Evolutionary conservation across 495 filamentous ascomycete species (phyloP).

Genomic region (Penicillium canescens): DNA sequence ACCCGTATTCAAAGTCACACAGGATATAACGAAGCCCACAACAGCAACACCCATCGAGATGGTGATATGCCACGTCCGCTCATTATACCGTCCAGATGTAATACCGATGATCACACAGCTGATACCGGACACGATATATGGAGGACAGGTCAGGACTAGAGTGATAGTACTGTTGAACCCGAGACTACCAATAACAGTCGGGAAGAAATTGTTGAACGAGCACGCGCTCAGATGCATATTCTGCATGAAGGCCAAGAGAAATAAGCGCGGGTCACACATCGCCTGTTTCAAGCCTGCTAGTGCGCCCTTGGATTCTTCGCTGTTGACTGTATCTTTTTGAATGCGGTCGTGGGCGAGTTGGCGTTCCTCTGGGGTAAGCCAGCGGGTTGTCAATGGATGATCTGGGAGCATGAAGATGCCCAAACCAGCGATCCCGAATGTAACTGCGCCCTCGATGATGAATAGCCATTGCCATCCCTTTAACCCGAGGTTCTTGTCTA

Average conservation of each 20-base stretch:
- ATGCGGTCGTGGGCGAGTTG: constrained; percentile 2
- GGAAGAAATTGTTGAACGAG: constrained; percentile 52
- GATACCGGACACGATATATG: constrained; percentile 46
- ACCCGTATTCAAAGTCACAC: constrained; percentile 37
- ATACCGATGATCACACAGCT: constrained; percentile 43
- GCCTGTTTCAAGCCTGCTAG: constrained; percentile 6
- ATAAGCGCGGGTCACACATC: constrained; percentile 11
- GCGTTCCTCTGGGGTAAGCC: background rate
- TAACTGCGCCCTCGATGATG: too few species aligned
- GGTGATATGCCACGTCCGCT: constrained; percentile 48
- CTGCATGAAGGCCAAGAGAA: constrained; percentile 17
- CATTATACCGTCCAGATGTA: constrained; percentile 43
- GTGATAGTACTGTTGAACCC: constrained; percentile 52
- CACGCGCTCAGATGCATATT: constrained; percentile 22
- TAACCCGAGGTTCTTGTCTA: constrained; percentile 8
- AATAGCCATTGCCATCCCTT: constrained; percentile 17
- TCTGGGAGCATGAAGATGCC: too few species aligned
- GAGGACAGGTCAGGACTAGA: constrained; percentile 53
- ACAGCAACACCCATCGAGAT: constrained; percentile 30
- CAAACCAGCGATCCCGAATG: too few species aligned
- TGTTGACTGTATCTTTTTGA: background rate
- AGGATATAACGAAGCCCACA: constrained; percentile 48
- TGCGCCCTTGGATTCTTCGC: constrained; percentile 4
- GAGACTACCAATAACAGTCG: constrained; percentile 52
- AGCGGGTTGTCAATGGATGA: too few species aligned